Conservation (phyloP, 2,329 filamentous ascomycete genomes). For the Pseudogymnoascus sp. region DNA sequence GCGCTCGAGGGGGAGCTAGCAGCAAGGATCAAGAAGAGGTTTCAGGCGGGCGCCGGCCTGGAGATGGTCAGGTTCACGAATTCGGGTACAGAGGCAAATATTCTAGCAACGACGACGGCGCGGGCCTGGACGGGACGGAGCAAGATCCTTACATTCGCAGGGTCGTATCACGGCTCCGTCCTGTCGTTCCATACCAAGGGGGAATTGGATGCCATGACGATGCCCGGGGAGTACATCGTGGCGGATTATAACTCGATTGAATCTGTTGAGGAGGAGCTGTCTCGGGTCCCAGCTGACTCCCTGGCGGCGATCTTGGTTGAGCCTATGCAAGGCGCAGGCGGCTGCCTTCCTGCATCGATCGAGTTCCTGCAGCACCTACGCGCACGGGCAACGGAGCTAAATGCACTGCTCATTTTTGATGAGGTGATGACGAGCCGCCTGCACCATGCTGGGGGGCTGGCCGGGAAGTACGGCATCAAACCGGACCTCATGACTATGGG, state of each 20-base stretch:
- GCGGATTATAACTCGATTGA: conserved; percentile 53
- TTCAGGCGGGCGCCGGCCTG: conserved; percentile 32
- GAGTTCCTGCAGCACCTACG: conserved; percentile 19
- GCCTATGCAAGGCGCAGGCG: conserved; percentile 55
- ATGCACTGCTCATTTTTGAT: conserved; percentile 57
- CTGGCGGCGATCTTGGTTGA: conserved; percentile 52
- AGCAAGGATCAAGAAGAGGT: conserved; percentile 42
- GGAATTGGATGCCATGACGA: conserved; percentile 18
- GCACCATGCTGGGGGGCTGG: conserved; percentile 35
- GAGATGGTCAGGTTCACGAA: conserved; percentile 54
- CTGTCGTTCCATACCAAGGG: conserved; percentile 41
- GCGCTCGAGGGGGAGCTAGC: conserved; percentile 44
- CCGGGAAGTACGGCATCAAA: conserved; percentile 33
- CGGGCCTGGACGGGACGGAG: conserved; percentile 16
- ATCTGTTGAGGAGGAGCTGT: conserved; percentile 36
- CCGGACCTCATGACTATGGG: conserved; percentile 58
- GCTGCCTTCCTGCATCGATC: conserved; percentile 40
- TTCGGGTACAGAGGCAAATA: conserved; percentile 57
- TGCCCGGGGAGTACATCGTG: conserved; percentile 33
- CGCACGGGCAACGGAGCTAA: conserved; percentile 22
- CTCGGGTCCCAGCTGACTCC: conserved; percentile 24
- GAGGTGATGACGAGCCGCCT: conserved; percentile 64
- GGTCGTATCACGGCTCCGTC: conserved; percentile 21
- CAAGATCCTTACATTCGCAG: conserved; percentile 18
- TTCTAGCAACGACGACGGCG: conserved; percentile 44